Evolutionary conservation across 1,284 basidiomycete genomes (phyloP).

Genomic region (Ganoderma boninense): DNA sequence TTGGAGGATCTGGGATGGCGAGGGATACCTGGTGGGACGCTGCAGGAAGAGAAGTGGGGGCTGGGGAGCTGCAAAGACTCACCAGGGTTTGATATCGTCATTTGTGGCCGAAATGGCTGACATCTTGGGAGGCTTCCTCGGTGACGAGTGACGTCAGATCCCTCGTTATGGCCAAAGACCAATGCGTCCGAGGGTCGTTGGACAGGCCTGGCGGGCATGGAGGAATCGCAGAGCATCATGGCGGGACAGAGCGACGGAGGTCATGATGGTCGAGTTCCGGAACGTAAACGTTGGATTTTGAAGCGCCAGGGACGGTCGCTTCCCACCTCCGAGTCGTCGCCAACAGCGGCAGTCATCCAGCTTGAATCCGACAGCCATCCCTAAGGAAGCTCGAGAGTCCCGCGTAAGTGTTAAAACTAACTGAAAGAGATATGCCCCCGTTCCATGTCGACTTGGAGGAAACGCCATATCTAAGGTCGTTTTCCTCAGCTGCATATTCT

Average conservation of each 20-base stretch:
- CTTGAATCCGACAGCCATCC: neutral
- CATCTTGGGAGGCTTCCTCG: neutral
- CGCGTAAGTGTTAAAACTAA: neutral
- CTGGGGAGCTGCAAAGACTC: neutral
- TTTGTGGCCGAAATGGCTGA: neutral
- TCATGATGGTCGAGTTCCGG: neutral
- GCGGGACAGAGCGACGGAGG: neutral
- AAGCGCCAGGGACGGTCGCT: neutral
- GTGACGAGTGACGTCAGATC: conserved; percentile 1
- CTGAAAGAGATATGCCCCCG: no score
- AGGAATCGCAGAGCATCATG: neutral
- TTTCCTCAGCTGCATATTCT: no score
- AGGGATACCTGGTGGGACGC: neutral
- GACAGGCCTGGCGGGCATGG: neutral
- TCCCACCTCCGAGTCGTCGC: neutral
- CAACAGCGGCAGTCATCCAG: neutral
- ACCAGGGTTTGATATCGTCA: neutral
- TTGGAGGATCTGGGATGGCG: neutral
- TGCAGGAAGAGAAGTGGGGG: neutral
- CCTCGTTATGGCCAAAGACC: neutral
- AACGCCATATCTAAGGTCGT: no score
- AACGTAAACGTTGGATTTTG: neutral
- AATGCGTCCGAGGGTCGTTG: no score
- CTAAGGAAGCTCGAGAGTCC: neutral
- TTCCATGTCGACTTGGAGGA: neutral